Evolutionary conservation across 257 asterid species (phyloP), one percentile per base, ranked within the genome.

Genomic region (Euphrasia confusa): DNA sequence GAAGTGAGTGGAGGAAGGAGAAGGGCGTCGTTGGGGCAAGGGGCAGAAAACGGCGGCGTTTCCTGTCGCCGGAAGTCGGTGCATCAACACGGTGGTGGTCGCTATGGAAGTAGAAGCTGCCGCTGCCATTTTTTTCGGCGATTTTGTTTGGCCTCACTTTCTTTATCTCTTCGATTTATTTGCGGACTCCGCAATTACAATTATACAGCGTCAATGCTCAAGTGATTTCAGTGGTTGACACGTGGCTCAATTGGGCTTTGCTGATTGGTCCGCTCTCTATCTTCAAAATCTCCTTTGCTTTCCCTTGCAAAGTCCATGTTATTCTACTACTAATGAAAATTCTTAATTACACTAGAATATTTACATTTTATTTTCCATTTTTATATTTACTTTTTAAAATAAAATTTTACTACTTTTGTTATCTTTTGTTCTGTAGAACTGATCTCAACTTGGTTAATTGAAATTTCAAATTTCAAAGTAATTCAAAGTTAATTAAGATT

Each of bases 71-170:
- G 85, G 82, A 58, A 79, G 77, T 57, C 84, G 76, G 68, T 85
- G 77, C 58, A 79, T 52, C 72, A 83, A 79, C 56, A 83, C 84
- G 84, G 90, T 89, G 72, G 92, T 79, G 71, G 95, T 91, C 77
- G 95, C 91, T 95, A 84, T 87, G 52, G 92, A 89, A 75, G 91
- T 79, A 78, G 92, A 79, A 79, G 95, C 92, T 81, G 90, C 84
- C 71, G 80, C 82, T 52, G 91, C 89, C 84, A 89, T 89, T 83
- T 73, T 70, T 83, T 73, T 70, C 73, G 62, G 73, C 33, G 33
- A 30, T 40, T 65, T 68, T 60, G 74, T 64, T 73, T 64, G 59
- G 85, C 82, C 84, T 76, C 74, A 70, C 74, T 72, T 67, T 73
- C 73, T 78, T 59, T 75, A 67, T 81, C 80, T 67, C 68, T 58